A percentile compares a stretch with the other conserved stretches of the same genome.
Conservation (phyloP, 495 filamentous ascomycete genomes). For the Staphylotrichum longicolle region DNA sequence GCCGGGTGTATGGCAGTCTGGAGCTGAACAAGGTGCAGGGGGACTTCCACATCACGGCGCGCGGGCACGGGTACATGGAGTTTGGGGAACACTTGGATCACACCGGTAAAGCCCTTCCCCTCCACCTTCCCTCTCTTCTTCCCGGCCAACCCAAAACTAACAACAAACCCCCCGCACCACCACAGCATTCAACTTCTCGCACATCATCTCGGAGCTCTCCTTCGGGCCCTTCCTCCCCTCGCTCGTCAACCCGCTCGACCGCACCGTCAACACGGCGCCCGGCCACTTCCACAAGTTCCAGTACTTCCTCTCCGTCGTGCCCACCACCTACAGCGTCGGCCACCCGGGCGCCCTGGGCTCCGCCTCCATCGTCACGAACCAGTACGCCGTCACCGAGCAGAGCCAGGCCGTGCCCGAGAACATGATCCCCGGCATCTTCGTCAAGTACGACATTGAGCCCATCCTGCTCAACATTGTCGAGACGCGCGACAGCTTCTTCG, state of each 20-base stretch:
- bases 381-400: slow-evolving; percentile 95
- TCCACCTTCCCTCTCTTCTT: slow-evolving; percentile 16
- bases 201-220: slow-evolving; percentile 93
- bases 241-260: slow-evolving; percentile 90
- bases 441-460: slow-evolving; percentile 99
- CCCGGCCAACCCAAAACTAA: background rate
- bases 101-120: slow-evolving; percentile 50
- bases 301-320: slow-evolving; percentile 96
- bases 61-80: slow-evolving; percentile 90
- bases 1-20: slow-evolving; percentile 84
- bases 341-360: slow-evolving; percentile 22
- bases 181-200: slow-evolving; percentile 94
- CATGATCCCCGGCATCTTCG: slow-evolving; percentile 85
- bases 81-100: slow-evolving; percentile 81
- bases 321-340: slow-evolving; percentile 83
- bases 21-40: slow-evolving; percentile 96
- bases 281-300: slow-evolving; percentile 92
- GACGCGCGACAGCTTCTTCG: slow-evolving; percentile 68
- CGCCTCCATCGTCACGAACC: slow-evolving; percentile 81
- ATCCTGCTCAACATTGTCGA: slow-evolving; percentile 84
- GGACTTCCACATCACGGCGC: slow-evolving; percentile 95
- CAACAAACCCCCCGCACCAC: background rate
- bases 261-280: slow-evolving; percentile 70
- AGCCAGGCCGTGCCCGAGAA: slow-evolving; percentile 64
- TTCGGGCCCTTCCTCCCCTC: slow-evolving; percentile 94